Conservation (phyloP, 148 eudicot species). For the Rhododendron kiyosumense region DNA sequence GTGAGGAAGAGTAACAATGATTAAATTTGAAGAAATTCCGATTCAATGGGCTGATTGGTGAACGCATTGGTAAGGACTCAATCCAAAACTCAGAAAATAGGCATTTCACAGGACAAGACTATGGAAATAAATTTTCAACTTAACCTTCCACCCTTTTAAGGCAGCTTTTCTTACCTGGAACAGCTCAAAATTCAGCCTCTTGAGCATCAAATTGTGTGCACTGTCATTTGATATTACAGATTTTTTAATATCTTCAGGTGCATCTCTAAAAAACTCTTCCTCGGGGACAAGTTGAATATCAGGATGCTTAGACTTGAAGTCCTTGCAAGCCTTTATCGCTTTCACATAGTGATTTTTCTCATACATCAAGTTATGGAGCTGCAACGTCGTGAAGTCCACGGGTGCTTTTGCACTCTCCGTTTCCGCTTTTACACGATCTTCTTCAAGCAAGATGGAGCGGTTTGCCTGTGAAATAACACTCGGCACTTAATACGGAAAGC, state of each 20-base stretch:
- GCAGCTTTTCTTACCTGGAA: slow-evolving; percentile 49
- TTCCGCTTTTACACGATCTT: slow-evolving; percentile 81
- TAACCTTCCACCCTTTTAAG: not conserved
- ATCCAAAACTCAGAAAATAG: not conserved
- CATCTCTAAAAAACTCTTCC: slow-evolving; percentile 79
- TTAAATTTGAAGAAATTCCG: not conserved
- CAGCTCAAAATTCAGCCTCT: slow-evolving; percentile 88
- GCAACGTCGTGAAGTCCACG: slow-evolving; percentile 87
- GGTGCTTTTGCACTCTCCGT: slow-evolving; percentile 90
- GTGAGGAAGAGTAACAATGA: not conserved
- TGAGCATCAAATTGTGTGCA: slow-evolving; percentile 82
- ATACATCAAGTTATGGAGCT: slow-evolving; percentile 93
- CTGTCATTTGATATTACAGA: slow-evolving; percentile 51
- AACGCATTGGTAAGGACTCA: not conserved
- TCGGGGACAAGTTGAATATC: slow-evolving; percentile 89
- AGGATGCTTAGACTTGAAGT: slow-evolving; percentile 93
- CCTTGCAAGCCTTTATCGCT: slow-evolving; percentile 97
- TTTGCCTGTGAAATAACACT: slow-evolving; percentile 57
- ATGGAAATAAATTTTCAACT: not conserved
- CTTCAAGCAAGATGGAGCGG: slow-evolving; percentile 81
- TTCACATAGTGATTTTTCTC: slow-evolving; percentile 93
- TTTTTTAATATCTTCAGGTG: slow-evolving; percentile 73
- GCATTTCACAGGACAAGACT: not conserved
- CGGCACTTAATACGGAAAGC: slow-evolving; percentile 11
- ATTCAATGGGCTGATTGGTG: not conserved